Evolutionary conservation across 306 rosid species (phyloP).

Genomic region (Gillenia trifoliata): DNA sequence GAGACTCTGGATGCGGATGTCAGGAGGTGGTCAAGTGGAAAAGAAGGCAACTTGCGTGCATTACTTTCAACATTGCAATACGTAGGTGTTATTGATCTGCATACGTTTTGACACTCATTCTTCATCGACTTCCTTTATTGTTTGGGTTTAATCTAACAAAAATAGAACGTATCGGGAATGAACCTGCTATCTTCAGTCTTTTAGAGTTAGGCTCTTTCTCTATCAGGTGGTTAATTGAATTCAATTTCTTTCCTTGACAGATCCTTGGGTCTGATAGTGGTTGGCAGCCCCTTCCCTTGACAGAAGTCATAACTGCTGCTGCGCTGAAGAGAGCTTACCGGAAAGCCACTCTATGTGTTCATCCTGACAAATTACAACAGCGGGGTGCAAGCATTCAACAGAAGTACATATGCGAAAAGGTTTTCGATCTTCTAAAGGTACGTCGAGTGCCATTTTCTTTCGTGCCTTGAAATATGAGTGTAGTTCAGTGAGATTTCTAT

Average conservation of each 20-base stretch:
- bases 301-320: slow-evolving; percentile 86
- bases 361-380: slow-evolving; percentile 95
- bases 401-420: slow-evolving; percentile 89
- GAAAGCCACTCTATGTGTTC: slow-evolving; percentile 93
- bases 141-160: no score
- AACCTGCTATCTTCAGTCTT: neutral
- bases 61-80: slow-evolving; percentile 96
- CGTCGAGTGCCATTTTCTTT: slow-evolving; percentile 5
- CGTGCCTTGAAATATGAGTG: neutral
- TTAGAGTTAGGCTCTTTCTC: neutral
- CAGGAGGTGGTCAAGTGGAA: slow-evolving; percentile 96
- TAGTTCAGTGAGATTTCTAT: neutral
- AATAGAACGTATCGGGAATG: neutral
- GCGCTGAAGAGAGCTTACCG: slow-evolving; percentile 94
- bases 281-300: slow-evolving; percentile 89
- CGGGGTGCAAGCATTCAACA: slow-evolving; percentile 89
- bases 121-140: no score
- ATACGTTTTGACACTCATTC: neutral
- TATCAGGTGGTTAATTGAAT: neutral
- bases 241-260: slow-evolving; percentile 31
- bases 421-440: slow-evolving; percentile 94
- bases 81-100: slow-evolving; percentile 50
- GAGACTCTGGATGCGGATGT: slow-evolving; percentile 96
- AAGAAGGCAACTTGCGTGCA: slow-evolving; percentile 98
- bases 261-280: slow-evolving; percentile 87